A percentile compares a stretch with the other conserved stretches of the same genome.
These are phyloP conservation scores for Moricandia moricandioides DNA, from an alignment of 345 rosid species.

Conservation along the genomic window DNA sequence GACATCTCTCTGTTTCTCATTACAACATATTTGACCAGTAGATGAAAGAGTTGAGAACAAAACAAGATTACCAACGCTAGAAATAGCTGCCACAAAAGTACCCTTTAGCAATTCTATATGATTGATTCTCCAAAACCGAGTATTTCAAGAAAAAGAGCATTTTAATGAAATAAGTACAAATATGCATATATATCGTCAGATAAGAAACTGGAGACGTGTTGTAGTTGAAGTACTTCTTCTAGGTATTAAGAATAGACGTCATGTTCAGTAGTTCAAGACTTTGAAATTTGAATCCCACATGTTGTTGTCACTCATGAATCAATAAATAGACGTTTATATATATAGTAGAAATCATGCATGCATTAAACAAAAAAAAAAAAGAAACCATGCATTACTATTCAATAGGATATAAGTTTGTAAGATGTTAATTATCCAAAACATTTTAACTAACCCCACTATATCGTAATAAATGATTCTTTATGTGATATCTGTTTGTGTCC, in stretches of 20 bases:
- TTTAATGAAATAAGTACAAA: neutral
- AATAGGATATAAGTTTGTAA: neutral
- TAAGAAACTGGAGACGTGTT: neutral
- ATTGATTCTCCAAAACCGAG: neutral
- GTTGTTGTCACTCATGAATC: constrained; percentile 24
- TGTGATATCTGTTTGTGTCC: neutral
- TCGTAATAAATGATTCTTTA: neutral
- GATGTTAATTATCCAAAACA: neutral
- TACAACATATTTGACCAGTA: neutral
- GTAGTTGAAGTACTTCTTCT: constrained; percentile 4
- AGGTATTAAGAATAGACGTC: constrained; percentile 16
- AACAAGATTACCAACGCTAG: neutral
- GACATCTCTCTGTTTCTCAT: neutral
- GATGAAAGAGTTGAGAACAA: neutral
- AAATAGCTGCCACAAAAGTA: neutral
- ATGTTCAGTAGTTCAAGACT: constrained; percentile 22
- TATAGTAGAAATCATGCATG: neutral
- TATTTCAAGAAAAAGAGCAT: neutral
- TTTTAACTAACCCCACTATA: neutral
- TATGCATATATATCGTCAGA: neutral
- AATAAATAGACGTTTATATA: constrained; percentile 2
- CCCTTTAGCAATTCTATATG: neutral
- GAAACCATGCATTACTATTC: constrained; percentile 6
- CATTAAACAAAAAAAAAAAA: too few species aligned
- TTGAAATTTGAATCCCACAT: constrained; percentile 22